phyloP scores from a whole-genome alignment of 805 yeast species.

The Millerozyma miso region DNA sequence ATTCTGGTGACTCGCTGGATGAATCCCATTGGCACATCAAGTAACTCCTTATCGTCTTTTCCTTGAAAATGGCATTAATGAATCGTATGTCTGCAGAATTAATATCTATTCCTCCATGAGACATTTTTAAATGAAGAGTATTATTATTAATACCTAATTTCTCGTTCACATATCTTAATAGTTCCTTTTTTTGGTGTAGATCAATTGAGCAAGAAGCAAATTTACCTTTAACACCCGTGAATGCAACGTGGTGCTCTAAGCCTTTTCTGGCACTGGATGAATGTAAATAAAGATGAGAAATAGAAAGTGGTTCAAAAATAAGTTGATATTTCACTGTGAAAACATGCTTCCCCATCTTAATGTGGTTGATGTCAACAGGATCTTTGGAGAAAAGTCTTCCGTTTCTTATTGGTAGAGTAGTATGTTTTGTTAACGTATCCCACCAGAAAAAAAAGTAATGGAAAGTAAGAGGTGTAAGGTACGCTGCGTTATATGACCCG shows the following conservation, averaged over 20 bases:
- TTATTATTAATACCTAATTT: slow-evolving; percentile 32
- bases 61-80: slow-evolving; percentile 60
- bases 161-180: slow-evolving; percentile 34
- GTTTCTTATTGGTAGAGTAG: slow-evolving; percentile 32
- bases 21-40: slow-evolving; percentile 16
- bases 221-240: slow-evolving; percentile 38
- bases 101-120: slow-evolving; percentile 67
- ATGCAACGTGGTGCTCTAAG: slow-evolving; percentile 22
- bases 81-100: slow-evolving; percentile 65
- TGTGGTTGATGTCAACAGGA: slow-evolving; percentile 18
- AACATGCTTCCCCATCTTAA: slow-evolving; percentile 36
- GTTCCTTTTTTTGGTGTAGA: slow-evolving; percentile 36
- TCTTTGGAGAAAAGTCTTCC: slow-evolving; percentile 29
- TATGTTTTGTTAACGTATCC: slow-evolving; percentile 28
- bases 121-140: slow-evolving; percentile 52
- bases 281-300: slow-evolving; percentile 35
- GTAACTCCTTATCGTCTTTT: slow-evolving; percentile 37
- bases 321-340: slow-evolving; percentile 40
- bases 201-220: slow-evolving; percentile 31
- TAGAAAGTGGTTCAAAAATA: slow-evolving; percentile 35
- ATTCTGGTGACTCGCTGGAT: slow-evolving; percentile 4
- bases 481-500: slow-evolving; percentile 30
- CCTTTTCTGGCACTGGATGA: slow-evolving; percentile 18
- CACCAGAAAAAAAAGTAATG: slow-evolving; percentile 41
- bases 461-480: slow-evolving; percentile 36